Evolutionary conservation across 2,329 filamentous ascomycete genomes (phyloP), one percentile per base, ranked within the genome.

Genomic region (Taxawa tesnikishii): DNA sequence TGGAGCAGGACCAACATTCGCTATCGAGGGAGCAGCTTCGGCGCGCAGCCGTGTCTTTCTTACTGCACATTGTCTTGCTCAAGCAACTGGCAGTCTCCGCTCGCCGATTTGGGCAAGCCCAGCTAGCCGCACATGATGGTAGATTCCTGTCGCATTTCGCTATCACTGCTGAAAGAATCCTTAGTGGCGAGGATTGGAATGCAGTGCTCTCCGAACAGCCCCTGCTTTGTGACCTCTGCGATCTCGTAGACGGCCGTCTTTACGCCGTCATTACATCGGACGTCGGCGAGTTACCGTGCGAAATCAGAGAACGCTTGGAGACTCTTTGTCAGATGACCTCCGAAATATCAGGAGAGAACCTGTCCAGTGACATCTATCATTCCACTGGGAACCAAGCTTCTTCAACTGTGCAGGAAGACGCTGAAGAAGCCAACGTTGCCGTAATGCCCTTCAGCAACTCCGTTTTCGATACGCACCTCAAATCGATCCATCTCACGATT

Each of bases 221-320:
- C 10, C 31, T 45, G 6, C 32, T 37, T 7, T 64, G 60, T 41
- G 67, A 74, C 44, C 45, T 73, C 5, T 58, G 58, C 11, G 73
- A 77, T 45, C 49, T 70, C 5, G 46, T 75, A 10, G 72, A 76
- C 48, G 72, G 72, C 5, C 58, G 69, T 24, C 43, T 70, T 5
- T 58, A n/a, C n/a, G n/a, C n/a, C n/a, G n/a, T n/a, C n/a, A n/a
- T n/a, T n/a, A n/a, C n/a, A n/a, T n/a, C n/a, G n/a, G n/a, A n/a
- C n/a, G n/a, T n/a, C n/a, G n/a, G n/a, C n/a, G n/a, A n/a, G n/a
- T n/a, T n/a, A n/a, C n/a, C n/a, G n/a, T n/a, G n/a, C n/a, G n/a
- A n/a, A n/a, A n/a, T n/a, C n/a, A n/a, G n/a, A n/a, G n/a, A n/a
- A n/a, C n/a, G n/a, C n/a, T n/a, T n/a, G n/a, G n/a, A n/a, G n/a